These are phyloP conservation scores for Rhizopus microsporus DNA, from an alignment of 371 early-diverging fungal genomes.

Conservation along the genomic window DNA sequence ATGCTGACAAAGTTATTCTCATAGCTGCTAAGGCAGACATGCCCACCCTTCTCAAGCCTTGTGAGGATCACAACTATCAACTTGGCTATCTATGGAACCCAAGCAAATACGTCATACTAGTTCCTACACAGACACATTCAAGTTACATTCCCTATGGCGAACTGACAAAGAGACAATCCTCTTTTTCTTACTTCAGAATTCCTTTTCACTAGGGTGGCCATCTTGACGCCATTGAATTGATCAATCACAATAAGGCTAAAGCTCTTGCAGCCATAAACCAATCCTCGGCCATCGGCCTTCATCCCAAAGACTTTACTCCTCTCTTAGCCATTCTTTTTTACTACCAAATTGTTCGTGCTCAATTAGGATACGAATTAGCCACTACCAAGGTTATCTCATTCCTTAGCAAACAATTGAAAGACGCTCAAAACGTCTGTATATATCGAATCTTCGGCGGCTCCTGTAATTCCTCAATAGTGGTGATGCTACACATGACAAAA, in stretches of 20 bases:
- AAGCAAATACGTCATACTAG: slow-evolving; percentile 17
- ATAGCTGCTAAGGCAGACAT: too few relatives aligned
- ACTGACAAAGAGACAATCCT: neutral
- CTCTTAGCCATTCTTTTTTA: slow-evolving; percentile 2
- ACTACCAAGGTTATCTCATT: slow-evolving; percentile 3
- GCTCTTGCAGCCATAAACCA: neutral
- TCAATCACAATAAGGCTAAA: neutral
- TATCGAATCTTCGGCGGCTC: slow-evolving; percentile 8
- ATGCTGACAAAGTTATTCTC: too few relatives aligned
- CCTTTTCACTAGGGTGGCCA: neutral
- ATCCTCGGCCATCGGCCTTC: neutral
- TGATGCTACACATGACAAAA: slow-evolving; percentile 14
- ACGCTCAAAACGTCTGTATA: slow-evolving; percentile 11
- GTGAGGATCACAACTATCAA: slow-evolving; percentile 8
- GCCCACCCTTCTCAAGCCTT: neutral
- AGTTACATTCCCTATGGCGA: neutral
- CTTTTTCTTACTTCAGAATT: neutral
- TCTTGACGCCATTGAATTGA: neutral
- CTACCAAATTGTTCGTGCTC: slow-evolving; percentile 13
- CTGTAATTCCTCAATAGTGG: neutral
- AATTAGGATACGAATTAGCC: slow-evolving; percentile 21
- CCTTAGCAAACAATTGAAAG: slow-evolving; percentile 4
- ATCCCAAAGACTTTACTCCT: neutral
- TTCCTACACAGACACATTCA: neutral
- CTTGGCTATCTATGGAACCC: slow-evolving; percentile 25